Percentiles rank a stretch among this genome's conserved stretches.
Evolutionary conservation across 768 basidiomycete species (phyloP).

Genomic region (Pleurotus giganteus): DNA sequence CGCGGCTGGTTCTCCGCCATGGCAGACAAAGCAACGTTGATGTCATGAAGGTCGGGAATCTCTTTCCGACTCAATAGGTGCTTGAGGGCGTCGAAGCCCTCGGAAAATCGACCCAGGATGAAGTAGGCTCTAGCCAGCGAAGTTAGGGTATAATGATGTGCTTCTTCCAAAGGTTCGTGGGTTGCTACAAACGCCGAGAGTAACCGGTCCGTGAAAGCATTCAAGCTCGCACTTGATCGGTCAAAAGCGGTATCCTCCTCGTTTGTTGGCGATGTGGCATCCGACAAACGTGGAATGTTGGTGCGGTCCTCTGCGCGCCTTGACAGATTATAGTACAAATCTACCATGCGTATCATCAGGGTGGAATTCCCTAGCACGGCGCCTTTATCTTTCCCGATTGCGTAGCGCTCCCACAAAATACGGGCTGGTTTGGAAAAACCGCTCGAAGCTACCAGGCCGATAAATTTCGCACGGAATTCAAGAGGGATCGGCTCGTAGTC

Average conservation of each 20-base stretch:
- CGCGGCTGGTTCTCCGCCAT: conserved; percentile 49
- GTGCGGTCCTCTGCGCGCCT: conserved; percentile 17
- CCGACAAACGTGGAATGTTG: conserved; percentile 1
- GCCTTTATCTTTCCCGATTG: conserved; percentile 36
- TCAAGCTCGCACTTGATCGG: conserved; percentile 11
- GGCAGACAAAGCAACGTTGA: conserved; percentile 60
- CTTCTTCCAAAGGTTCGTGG: conserved; percentile 45
- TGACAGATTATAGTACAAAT: conserved; percentile 36
- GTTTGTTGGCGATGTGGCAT: not conserved
- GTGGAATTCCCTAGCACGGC: conserved; percentile 43
- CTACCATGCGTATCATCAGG: conserved; percentile 49
- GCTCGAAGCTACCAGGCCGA: conserved; percentile 40
- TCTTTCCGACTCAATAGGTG: conserved; percentile 46
- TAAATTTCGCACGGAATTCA: conserved; percentile 46
- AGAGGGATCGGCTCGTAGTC: conserved; percentile 38
- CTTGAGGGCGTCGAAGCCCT: conserved; percentile 48
- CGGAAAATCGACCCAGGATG: conserved; percentile 44
- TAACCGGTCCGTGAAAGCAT: conserved; percentile 43
- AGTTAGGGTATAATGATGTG: conserved; percentile 51
- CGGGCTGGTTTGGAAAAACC: conserved; percentile 51
- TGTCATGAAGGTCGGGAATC: conserved; percentile 59
- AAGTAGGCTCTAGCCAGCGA: conserved; percentile 64
- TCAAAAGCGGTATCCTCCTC: conserved; percentile 1
- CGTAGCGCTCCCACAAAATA: conserved; percentile 56
- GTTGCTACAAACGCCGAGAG: conserved; percentile 38